A percentile compares a stretch with the other conserved stretches of the same genome.
Evolutionary conservation across 2,329 filamentous ascomycete species (phyloP).

Genomic region (Phialemoniopsis sp.): DNA sequence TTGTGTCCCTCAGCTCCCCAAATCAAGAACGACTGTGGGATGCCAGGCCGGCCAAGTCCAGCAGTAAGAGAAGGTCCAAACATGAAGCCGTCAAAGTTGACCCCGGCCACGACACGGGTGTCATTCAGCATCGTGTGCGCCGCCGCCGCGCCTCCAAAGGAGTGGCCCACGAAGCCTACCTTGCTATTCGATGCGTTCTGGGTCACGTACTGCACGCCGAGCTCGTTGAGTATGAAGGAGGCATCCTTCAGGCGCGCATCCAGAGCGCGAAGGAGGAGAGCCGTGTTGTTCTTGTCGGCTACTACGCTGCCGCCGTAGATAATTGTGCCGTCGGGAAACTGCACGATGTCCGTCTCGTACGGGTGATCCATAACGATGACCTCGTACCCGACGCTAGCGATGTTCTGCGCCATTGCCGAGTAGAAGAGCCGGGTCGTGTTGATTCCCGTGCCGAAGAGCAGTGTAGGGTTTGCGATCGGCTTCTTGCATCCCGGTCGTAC

Average conservation of each 20-base stretch:
- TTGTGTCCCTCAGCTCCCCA: conserved; percentile 21
- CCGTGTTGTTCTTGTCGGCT: conserved; percentile 5
- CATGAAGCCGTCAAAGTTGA: conserved; percentile 31
- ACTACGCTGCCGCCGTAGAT: conserved; percentile 16
- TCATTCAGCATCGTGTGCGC: conserved; percentile 17
- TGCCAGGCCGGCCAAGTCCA: conserved; percentile 16
- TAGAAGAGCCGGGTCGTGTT: conserved; percentile 27
- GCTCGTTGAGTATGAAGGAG: conserved; percentile 20
- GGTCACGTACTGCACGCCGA: conserved; percentile 6
- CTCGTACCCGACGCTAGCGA: conserved; percentile 33
- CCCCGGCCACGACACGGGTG: conserved; percentile 21
- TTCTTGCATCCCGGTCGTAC: neutral
- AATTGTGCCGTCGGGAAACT: conserved; percentile 28
- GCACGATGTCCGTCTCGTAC: conserved; percentile 33
- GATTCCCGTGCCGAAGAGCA: conserved; percentile 13
- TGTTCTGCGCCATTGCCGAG: conserved; percentile 27
- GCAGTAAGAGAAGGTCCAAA: conserved; percentile 16
- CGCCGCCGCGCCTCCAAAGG: conserved; percentile 24
- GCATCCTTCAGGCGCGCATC: conserved; percentile 18
- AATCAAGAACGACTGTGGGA: conserved; percentile 17
- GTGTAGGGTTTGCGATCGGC: conserved; percentile 6
- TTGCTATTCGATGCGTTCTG: conserved; percentile 5
- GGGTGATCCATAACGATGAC: conserved; percentile 40
- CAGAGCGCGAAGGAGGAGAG: conserved; percentile 10
- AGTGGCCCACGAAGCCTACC: conserved; percentile 25